phyloP scores from a whole-genome alignment of 768 basidiomycete species.

The Boletus pseudo-olivaceus region DNA sequence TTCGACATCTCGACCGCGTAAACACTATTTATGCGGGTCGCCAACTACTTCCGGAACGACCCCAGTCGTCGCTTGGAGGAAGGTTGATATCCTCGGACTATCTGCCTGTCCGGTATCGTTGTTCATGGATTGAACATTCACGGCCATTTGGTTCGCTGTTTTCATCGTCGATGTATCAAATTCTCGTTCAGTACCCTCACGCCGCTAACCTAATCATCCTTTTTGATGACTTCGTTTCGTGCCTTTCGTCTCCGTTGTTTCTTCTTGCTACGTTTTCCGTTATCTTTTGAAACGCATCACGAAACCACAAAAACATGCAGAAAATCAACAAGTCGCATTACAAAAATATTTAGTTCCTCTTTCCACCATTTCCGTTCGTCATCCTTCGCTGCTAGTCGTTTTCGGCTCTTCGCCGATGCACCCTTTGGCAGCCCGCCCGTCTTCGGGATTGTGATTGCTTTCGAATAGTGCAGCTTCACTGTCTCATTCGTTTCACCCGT shows the following conservation, averaged over 20 bases:
- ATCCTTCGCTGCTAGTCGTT: constrained; percentile 15
- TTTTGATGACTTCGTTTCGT: constrained; percentile 38
- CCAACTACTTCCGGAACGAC: constrained; percentile 15
- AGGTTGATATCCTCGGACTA: constrained; percentile 33
- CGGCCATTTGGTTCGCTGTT: constrained; percentile 25
- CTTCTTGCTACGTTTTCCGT: constrained; percentile 37
- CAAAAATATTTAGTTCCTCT: constrained; percentile 47
- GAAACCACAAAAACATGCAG: constrained; percentile 38
- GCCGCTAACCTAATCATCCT: constrained; percentile 34
- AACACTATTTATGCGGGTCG: constrained; percentile 30
- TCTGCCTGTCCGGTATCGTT: constrained; percentile 26
- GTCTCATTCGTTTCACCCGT: constrained; percentile 22
- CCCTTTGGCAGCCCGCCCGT: neutral
- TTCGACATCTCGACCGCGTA: constrained; percentile 30
- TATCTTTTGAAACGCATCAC: constrained; percentile 24
- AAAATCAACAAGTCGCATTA: constrained; percentile 34
- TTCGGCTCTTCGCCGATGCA: constrained; percentile 9
- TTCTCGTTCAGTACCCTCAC: constrained; percentile 31
- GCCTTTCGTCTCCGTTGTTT: constrained; percentile 34
- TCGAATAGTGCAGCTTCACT: constrained; percentile 20
- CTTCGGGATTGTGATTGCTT: constrained; percentile 21
- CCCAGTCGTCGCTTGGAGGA: constrained; percentile 25
- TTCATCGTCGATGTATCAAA: constrained; percentile 31
- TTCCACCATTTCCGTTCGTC: constrained; percentile 33
- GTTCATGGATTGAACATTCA: constrained; percentile 39